phyloP scores from a whole-genome alignment of 2,329 filamentous ascomycete genomes.

The Purpureocillium takamizusanense region DNA sequence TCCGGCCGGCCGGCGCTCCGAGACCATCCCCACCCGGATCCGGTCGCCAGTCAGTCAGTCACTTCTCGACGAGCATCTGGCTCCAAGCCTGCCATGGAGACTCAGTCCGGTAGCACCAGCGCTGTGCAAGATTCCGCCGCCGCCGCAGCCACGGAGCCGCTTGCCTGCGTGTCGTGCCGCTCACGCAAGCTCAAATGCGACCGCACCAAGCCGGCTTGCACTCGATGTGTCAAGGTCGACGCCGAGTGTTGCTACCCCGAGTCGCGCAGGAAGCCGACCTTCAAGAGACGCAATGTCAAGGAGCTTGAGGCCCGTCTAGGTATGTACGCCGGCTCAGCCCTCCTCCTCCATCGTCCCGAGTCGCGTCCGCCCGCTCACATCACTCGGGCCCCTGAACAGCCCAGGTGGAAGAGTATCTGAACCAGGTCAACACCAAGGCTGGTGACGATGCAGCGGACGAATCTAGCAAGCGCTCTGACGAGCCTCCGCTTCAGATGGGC shows the following conservation, averaged over 20 bases:
- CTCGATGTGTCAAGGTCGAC: conserved; percentile 65
- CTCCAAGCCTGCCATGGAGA: neutral
- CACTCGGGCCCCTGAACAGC: conserved; percentile 42
- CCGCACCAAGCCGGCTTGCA: conserved; percentile 67
- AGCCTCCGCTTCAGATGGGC: conserved; percentile 1
- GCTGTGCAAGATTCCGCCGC: neutral
- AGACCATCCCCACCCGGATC: too few relatives aligned
- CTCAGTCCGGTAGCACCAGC: neutral
- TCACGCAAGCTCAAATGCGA: conserved; percentile 84
- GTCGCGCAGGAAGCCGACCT: conserved; percentile 77
- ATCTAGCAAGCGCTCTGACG: conserved; percentile 3
- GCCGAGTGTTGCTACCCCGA: conserved; percentile 84
- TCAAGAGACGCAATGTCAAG: conserved; percentile 84
- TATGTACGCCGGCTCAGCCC: conserved; percentile 42
- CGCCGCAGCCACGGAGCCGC: conserved; percentile 28
- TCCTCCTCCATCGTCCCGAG: too few relatives aligned
- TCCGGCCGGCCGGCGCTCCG: too few relatives aligned
- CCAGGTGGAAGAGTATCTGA: conserved; percentile 74
- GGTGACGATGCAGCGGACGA: conserved; percentile 4
- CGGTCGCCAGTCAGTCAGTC: too few relatives aligned
- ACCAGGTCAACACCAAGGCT: conserved; percentile 43
- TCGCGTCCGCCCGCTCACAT: too few relatives aligned
- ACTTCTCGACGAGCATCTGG: too few relatives aligned
- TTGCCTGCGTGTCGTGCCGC: conserved; percentile 78
- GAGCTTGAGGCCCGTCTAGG: conserved; percentile 80